Percentiles rank a stretch among this genome's conserved stretches.
Evolutionary conservation across 805 yeast genomes (phyloP).

Genomic region (Komagataella pastoris): DNA sequence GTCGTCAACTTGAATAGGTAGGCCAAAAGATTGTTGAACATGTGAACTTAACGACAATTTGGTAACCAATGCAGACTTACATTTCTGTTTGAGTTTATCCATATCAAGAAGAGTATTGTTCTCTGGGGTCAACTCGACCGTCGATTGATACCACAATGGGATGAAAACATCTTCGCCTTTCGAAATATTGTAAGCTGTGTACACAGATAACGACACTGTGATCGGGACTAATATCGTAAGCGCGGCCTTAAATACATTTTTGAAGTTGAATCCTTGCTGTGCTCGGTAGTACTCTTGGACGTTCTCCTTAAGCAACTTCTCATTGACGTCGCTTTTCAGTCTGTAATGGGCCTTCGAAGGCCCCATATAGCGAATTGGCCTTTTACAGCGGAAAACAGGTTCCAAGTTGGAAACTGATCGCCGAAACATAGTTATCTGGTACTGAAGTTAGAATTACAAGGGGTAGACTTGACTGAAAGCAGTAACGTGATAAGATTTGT

Average conservation of each 20-base stretch:
- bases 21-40: constrained; percentile 15
- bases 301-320: background rate
- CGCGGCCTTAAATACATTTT: background rate
- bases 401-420: background rate
- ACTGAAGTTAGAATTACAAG: background rate
- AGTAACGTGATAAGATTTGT: background rate
- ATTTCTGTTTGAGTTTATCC: constrained; percentile 12
- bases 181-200: constrained; percentile 14
- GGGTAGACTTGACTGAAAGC: background rate
- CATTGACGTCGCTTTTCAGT: background rate
- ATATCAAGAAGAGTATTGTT: constrained; percentile 15
- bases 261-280: background rate
- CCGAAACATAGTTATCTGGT: background rate
- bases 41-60: constrained; percentile 17
- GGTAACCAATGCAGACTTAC: constrained; percentile 12
- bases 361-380: background rate
- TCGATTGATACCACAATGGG: constrained; percentile 16
- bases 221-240: constrained; percentile 8
- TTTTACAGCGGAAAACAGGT: background rate
- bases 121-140: constrained; percentile 13
- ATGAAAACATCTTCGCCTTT: constrained; percentile 17
- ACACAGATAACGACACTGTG: constrained; percentile 11
- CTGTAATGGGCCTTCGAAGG: background rate
- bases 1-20: constrained; percentile 16
- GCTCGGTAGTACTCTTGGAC: background rate